These are phyloP conservation scores for Ophiostoma fasciatum DNA, from an alignment of 2,329 filamentous ascomycete genomes.

Conservation along the genomic window DNA sequence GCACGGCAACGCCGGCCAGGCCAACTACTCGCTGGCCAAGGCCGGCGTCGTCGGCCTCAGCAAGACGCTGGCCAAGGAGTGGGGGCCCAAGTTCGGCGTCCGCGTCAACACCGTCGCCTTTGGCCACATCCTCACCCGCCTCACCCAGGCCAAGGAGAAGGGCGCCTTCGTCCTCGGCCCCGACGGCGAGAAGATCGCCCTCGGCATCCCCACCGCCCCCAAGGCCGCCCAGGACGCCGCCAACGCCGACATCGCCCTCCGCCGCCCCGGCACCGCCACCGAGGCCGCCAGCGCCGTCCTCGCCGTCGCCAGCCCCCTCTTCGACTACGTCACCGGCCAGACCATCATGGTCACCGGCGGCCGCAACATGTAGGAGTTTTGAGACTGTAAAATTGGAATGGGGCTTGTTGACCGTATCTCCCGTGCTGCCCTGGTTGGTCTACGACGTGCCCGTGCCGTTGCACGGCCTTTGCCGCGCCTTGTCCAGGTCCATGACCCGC, in stretches of 20 bases:
- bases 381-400: too few relatives aligned
- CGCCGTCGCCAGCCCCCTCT: constrained; percentile 66
- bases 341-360: constrained; percentile 79
- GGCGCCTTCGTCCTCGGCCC: constrained; percentile 66
- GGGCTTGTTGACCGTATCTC: too few relatives aligned
- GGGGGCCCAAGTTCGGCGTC: constrained; percentile 73
- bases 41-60: constrained; percentile 70
- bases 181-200: constrained; percentile 57
- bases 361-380: constrained; percentile 41
- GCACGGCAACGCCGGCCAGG: constrained; percentile 80
- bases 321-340: constrained; percentile 76
- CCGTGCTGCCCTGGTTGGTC: too few relatives aligned
- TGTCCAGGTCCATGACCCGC: constrained; percentile 45
- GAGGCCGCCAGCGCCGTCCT: constrained; percentile 69
- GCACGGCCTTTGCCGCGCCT: too few relatives aligned
- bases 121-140: constrained; percentile 62
- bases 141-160: constrained; percentile 74
- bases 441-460: too few relatives aligned
- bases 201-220: constrained; percentile 58
- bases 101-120: constrained; percentile 75
- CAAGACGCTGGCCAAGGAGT: constrained; percentile 85
- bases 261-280: constrained; percentile 60
- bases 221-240: constrained; percentile 25
- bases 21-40: constrained; percentile 78
- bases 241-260: constrained; percentile 60